Evolutionary conservation across 2,329 filamentous ascomycete genomes (phyloP).

Genomic region (Sporothrix schenckii): DNA sequence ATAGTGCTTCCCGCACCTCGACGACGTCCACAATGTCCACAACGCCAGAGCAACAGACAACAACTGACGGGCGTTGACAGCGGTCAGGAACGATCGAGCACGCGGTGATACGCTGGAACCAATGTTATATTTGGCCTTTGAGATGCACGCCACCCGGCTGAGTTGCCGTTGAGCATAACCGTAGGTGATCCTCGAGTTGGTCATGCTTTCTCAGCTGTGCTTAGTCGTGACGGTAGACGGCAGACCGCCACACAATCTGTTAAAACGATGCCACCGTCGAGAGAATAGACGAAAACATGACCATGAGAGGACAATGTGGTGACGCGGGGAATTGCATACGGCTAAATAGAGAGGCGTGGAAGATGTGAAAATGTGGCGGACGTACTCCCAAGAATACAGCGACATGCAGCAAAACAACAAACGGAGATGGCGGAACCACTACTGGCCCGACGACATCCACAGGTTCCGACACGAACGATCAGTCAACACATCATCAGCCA

Average conservation of each 20-base stretch:
- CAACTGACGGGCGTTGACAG: constrained; percentile 1
- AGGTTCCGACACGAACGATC: constrained; percentile 15
- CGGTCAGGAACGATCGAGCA: neutral
- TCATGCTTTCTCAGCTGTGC: constrained; percentile 11
- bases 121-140: no score
- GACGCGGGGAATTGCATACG: constrained; percentile 15
- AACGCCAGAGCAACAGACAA: neutral
- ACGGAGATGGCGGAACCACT: neutral
- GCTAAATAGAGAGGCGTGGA: neutral
- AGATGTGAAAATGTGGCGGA: no score
- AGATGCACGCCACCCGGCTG: constrained; percentile 9
- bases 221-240: no score
- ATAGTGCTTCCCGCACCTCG: constrained; percentile 13
- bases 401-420: neutral
- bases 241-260: neutral
- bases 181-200: neutral
- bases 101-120: neutral
- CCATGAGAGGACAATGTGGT: neutral
- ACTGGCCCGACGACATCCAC: neutral
- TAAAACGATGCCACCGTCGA: constrained; percentile 5
- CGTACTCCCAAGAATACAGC: neutral
- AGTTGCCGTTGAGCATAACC: neutral
- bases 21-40: neutral
- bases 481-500: neutral
- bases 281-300: neutral